Evolutionary conservation across 768 basidiomycete genomes (phyloP), one percentile per base, ranked within the genome.

Genomic region (Pleurotus tuoliensis): DNA sequence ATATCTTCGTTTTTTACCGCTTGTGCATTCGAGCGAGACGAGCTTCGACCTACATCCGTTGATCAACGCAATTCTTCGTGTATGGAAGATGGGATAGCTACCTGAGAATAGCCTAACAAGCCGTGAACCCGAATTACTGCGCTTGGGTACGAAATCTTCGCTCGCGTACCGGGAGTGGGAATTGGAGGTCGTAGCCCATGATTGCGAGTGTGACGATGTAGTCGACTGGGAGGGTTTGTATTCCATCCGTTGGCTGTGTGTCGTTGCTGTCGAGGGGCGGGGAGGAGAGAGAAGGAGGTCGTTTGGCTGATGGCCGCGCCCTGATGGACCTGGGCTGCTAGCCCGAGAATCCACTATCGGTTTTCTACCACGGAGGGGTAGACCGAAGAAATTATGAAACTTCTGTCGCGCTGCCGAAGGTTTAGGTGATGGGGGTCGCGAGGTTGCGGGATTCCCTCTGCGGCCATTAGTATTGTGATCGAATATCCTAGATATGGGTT

Each of bases 341-440:
- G 64, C 61, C 38, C 61, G 63, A n/a, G 77, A 76, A 40, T 64
- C 58, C 5, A 76, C 64, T 62, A 76, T 73, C 3, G 73, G 63
- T 47, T 76, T 75, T 58, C 68, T 71, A 39, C 65, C 65, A 30
- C 69, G 58, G 4, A 77, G 65, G 18, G 75, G 68, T 8, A 79
- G 74, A 12, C 74, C 75, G 62, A 82, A 82, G 24, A 82, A 65
- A 43, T 74, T 74, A 55, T 79, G 76, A 0, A 78, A 65, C 61
- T 74, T 78, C 62, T 70, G 70, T 46, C 73, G 74, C 5, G 76
- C 59, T 25, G 62, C 64, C 12, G 75, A 71, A 13, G 70, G 66
- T 59, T 75, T 76, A 20, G 73, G 67, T 39, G 73, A 68, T 30
- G 68, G 57, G 1, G 71, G 65, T 40, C 61, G 61, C 51, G 66